Percentiles rank a stretch among this genome's conserved stretches.
phyloP scores from a whole-genome alignment of 108 stramenopile genomes.

The Skeletonema costatum region DNA sequence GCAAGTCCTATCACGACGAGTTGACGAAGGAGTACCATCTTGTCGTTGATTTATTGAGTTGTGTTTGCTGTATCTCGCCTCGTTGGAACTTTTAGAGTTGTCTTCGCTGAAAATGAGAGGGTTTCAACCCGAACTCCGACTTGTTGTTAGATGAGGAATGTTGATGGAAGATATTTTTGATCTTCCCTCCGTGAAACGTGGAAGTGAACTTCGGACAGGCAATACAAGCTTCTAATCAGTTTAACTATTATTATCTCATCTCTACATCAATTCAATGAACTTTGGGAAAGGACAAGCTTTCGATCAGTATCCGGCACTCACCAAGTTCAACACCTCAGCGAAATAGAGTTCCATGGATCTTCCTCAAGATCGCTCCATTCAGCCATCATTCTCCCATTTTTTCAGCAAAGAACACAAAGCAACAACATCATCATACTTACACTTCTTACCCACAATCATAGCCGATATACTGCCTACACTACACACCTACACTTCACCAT shows the following conservation, averaged over 20 bases:
- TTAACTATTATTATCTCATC: not conserved
- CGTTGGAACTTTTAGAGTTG: not conserved
- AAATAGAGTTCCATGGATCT: not conserved
- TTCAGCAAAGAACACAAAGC: not conserved
- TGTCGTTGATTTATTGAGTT: not conserved
- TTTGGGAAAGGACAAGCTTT: not conserved
- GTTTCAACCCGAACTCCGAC: too few relatives aligned
- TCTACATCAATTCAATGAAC: not conserved
- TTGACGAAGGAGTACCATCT: not conserved
- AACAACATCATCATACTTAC: not conserved
- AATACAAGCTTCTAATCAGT: not conserved
- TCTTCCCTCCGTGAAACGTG: not conserved
- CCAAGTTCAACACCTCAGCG: conserved; percentile 1
- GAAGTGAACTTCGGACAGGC: not conserved
- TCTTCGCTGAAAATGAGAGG: too few relatives aligned
- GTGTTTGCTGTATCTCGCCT: not conserved
- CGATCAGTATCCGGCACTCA: not conserved
- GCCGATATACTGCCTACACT: not conserved
- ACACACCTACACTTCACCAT: conserved; percentile 10
- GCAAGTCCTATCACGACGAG: not conserved
- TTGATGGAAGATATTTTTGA: too few relatives aligned
- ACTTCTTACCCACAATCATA: not conserved
- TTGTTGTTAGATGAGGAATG: too few relatives aligned
- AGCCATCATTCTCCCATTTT: not conserved
- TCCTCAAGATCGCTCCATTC: not conserved